Evolutionary conservation across 352 stramenopile species (phyloP), one percentile per base, ranked within the genome.

Genomic region (Phytophthora sp.): DNA sequence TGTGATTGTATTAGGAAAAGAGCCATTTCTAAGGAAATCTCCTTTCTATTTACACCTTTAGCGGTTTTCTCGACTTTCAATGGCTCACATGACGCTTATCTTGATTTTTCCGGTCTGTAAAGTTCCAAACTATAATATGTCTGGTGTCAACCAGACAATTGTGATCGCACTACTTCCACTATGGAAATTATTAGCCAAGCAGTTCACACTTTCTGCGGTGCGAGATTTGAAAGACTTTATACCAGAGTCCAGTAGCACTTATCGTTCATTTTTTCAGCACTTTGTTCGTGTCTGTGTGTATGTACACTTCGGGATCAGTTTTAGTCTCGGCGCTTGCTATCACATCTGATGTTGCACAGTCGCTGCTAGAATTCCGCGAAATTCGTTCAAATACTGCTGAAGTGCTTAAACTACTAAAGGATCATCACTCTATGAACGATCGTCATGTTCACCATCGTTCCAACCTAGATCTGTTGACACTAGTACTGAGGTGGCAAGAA

Each of bases 201-300:
- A 21, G 5, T 54, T 44, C 31, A 42, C n/a, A n/a, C n/a, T n/a
- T 54, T 31, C 17, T 54, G 18, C 17, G 15, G 30, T 43, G 21
- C 30, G 17, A 5, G 34, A 52, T 5, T 32, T 52, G 4, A 28
- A 61, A 43, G 39, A 61, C 17, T 43, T 61, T 6, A 27, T 51
- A 41, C 52, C 49, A 15, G 46, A 41, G 28, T 44, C n/a, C 28
- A 2, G 41, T 64, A n/a, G 46, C 41, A 31, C 18, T 64, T 23
- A 43, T 45, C 12, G 38, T 64, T 8, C 37, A 64, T 42, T 42
- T 64, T 31, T 64, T 64, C 21, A 46, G 51, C 32, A 21, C 38
- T 30, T 37, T 64, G 1, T 64, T 57, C 20, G 23, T 56, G 12
- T 57, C 38, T 21, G 55, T 64, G 18, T 64, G 55, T 34, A 54